These are phyloP conservation scores for Lipomyces starkeyi DNA, from an alignment of 805 yeast species.

Conservation along the genomic window DNA sequence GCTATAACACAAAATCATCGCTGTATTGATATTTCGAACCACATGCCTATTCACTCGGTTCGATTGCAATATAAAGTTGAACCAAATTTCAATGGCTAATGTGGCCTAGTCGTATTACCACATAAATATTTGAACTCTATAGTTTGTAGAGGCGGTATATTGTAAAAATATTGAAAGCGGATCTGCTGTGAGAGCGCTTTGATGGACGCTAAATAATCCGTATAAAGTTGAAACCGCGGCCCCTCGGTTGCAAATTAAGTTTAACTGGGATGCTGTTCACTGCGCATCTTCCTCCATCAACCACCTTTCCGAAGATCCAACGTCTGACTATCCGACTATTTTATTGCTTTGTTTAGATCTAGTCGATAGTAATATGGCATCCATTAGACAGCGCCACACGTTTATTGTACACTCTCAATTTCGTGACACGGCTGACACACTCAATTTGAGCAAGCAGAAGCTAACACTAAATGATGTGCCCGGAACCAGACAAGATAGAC, in stretches of 20 bases:
- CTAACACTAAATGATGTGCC: slow-evolving; percentile 26
- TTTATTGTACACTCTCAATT: slow-evolving; percentile 31
- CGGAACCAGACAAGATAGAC: slow-evolving; percentile 34
- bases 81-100: background rate
- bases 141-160: no score
- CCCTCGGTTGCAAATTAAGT: no score
- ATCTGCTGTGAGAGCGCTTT: no score
- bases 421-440: slow-evolving; percentile 33
- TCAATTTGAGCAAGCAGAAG: slow-evolving; percentile 19
- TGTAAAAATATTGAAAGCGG: no score
- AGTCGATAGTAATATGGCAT: slow-evolving; percentile 7
- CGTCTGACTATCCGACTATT: no score
- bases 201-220: no score
- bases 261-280: no score
- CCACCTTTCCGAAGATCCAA: no score
- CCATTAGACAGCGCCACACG: slow-evolving; percentile 34
- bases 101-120: background rate
- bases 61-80: background rate
- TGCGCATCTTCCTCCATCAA: no score
- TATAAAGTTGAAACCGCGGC: no score
- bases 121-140: no score
- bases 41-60: background rate
- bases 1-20: background rate
- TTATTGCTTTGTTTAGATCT: background rate
- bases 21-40: background rate